phyloP scores from a whole-genome alignment of 2,329 filamentous ascomycete species.

The Paradendryphiella salina region DNA sequence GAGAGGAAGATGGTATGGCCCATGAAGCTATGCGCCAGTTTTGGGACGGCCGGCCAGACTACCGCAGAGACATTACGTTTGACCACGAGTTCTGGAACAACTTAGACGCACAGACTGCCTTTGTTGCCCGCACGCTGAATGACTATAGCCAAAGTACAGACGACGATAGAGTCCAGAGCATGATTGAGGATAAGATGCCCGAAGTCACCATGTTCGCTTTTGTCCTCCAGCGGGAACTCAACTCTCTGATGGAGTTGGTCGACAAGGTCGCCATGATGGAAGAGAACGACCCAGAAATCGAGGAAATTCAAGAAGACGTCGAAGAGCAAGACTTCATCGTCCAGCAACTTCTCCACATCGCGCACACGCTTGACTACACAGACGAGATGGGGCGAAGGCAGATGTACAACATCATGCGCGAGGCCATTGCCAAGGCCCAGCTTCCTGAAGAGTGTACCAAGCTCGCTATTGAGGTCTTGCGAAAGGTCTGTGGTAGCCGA shows the following conservation, averaged over 20 bases:
- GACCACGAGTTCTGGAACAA: slow-evolving; percentile 79
- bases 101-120: slow-evolving; percentile 80
- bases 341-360: slow-evolving; percentile 91
- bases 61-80: slow-evolving; percentile 71
- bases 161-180: slow-evolving; percentile 71
- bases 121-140: slow-evolving; percentile 90
- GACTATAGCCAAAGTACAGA: slow-evolving; percentile 81
- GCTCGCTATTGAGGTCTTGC: slow-evolving; percentile 78
- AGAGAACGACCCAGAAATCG: slow-evolving; percentile 57
- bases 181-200: slow-evolving; percentile 90
- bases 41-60: slow-evolving; percentile 89
- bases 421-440: slow-evolving; percentile 81
- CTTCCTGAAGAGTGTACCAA: slow-evolving; percentile 92
- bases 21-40: slow-evolving; percentile 94
- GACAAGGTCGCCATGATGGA: slow-evolving; percentile 58
- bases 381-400: slow-evolving; percentile 93
- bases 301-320: slow-evolving; percentile 76
- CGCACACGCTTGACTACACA: slow-evolving; percentile 91
- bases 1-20: slow-evolving; percentile 85
- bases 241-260: slow-evolving; percentile 67
- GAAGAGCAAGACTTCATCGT: slow-evolving; percentile 94
- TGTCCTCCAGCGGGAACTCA: slow-evolving; percentile 79
- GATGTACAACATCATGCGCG: slow-evolving; percentile 90
- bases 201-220: slow-evolving; percentile 91
- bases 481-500: slow-evolving; percentile 78